These are phyloP conservation scores for Ceratobasidium sp. DNA, from an alignment of 1,284 basidiomycete species.

Conservation along the genomic window DNA sequence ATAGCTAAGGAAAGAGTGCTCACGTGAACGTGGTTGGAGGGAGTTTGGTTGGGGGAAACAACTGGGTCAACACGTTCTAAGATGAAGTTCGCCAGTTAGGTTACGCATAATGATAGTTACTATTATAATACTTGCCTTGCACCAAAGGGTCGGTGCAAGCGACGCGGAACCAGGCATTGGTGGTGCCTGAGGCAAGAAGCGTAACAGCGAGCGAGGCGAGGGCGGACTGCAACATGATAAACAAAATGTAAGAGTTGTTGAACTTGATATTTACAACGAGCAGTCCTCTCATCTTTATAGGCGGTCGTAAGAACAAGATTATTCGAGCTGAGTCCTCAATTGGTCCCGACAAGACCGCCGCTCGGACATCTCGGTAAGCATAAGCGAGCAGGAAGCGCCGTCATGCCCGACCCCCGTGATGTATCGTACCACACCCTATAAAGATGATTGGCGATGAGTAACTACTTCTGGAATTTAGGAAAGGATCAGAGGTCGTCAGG, in stretches of 20 bases:
- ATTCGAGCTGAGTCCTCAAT: too few species aligned
- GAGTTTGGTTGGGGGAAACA: slow-evolving; percentile 56
- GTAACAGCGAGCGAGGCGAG: slow-evolving; percentile 37
- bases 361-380: slow-evolving; percentile 8
- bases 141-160: slow-evolving; percentile 58
- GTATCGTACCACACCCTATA: not conserved
- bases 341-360: slow-evolving; percentile 5
- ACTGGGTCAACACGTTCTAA: slow-evolving; percentile 61
- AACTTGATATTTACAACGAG: too few species aligned
- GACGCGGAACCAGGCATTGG: slow-evolving; percentile 59
- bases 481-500: not conserved
- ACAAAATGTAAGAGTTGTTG: not conserved
- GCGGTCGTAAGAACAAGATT: too few species aligned
- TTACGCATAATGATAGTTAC: not conserved
- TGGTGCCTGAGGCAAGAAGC: slow-evolving; percentile 47
- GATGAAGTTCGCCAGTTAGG: not conserved
- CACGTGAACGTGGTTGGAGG: slow-evolving; percentile 59
- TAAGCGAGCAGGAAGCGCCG: slow-evolving; percentile 18
- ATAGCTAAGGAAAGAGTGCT: slow-evolving; percentile 44
- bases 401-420: slow-evolving; percentile 6
- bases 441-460: not conserved
- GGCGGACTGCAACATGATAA: slow-evolving; percentile 6
- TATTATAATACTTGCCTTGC: slow-evolving; percentile 30
- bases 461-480: slow-evolving; percentile 16
- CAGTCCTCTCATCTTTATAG: too few species aligned